Base-by-base conservation (phyloP, 176 grass and related monocot genomes). In the Hordeum marinum region DNA sequence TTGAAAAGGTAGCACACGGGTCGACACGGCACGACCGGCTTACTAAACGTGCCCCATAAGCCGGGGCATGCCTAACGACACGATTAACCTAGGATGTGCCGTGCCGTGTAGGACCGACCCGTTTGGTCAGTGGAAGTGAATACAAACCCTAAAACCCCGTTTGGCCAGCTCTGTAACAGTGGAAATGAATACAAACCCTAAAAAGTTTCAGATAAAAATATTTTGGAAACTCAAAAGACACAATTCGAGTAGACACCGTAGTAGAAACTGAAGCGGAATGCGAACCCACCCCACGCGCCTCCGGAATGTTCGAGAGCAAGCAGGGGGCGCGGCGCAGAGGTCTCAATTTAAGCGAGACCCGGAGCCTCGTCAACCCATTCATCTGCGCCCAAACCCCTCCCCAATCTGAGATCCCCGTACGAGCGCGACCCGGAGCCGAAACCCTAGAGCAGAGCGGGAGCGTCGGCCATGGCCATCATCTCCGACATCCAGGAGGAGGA, bases 401-500 rank as follows among this genome's bases (percentile, higher is more conserved):
- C 15, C 50, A 58, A 70, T 75, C 68, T 37, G 55, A 83, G 73
- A 84, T 84, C 87, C 36, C 68, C 55, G 10, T 60, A 13, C 65
- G 27, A 45, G 32, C 5, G 0, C 5, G 29, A 31, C 26, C 32
- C 9, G 57, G 24, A 67, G 5, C 35, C 20, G 65, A 82, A 85
- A 41, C 73, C 83, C 62, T 68, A 42, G 75, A 58, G 29, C 2
- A 57, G 21, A 36, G 63, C 54, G 18, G 63, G 6, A 13, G 43
- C 10, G 65, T 41, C 68, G 70, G 37, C 48, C 39, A 98, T 98
- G 93, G 96, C 93, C 75, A 89, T 95, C 80, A 92, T 98, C 77
- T 95, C 96, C 36, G 96, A 95, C 71, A 72, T 98, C 43, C 85
- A 89, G 78, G 96, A 95, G 9, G 93, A 98, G 39, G 89, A 87